A percentile compares a stretch with the other conserved stretches of the same genome.
phyloP scores from a whole-genome alignment of 2,329 filamentous ascomycete genomes.

The Phyllosticta capitalensis region DNA sequence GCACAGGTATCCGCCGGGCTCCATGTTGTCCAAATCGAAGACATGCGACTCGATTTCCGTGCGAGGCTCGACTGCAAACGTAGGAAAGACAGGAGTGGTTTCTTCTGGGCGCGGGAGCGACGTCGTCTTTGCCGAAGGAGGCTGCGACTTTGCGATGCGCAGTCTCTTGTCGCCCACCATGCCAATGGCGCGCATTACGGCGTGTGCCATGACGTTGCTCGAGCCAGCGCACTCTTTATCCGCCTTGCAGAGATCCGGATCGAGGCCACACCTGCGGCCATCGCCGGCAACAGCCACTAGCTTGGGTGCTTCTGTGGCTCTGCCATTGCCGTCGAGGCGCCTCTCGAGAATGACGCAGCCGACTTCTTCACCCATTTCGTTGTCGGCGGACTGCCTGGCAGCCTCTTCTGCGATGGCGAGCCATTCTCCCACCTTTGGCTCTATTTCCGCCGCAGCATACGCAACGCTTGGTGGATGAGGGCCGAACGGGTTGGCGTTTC shows the following conservation, averaged over 20 bases:
- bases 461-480: conserved; percentile 68
- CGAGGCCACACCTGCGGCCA: conserved; percentile 52
- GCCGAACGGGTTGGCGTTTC: conserved; percentile 78
- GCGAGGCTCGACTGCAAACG: conserved; percentile 60
- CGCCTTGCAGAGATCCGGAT: background rate
- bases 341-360: conserved; percentile 68
- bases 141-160: conserved; percentile 16
- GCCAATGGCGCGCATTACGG: conserved; percentile 68
- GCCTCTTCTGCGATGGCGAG: conserved; percentile 58
- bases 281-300: conserved; percentile 69
- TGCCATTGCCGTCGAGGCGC: conserved; percentile 18
- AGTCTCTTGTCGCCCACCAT: conserved; percentile 60
- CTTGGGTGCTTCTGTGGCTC: conserved; percentile 32
- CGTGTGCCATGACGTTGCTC: conserved; percentile 70
- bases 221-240: conserved; percentile 23
- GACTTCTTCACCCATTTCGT: conserved; percentile 55
- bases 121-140: background rate
- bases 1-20: conserved; percentile 78
- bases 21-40: conserved; percentile 46
- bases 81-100: conserved; percentile 34
- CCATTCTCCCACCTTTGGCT: conserved; percentile 53
- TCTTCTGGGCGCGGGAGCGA: conserved; percentile 22
- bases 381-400: conserved; percentile 48
- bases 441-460: conserved; percentile 60
- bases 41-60: conserved; percentile 55